A percentile compares a stretch with the other conserved stretches of the same genome.
Evolutionary conservation across 441 rosid species (phyloP).

Genomic region (Brassica balearica): DNA sequence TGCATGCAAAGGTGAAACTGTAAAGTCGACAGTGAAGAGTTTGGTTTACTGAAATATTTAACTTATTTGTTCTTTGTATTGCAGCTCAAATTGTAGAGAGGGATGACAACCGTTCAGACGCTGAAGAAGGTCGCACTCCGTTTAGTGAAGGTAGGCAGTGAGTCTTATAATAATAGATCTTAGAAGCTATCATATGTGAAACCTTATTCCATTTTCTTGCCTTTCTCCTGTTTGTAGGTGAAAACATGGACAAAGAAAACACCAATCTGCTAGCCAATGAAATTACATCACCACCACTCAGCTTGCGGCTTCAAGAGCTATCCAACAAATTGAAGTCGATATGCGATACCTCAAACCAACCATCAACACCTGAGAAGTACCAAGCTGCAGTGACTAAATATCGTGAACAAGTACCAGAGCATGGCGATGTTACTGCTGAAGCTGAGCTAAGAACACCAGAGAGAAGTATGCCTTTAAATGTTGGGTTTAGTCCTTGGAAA

Average conservation of each 20-base stretch:
- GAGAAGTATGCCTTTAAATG: slow-evolving; percentile 26
- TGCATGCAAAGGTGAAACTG: slow-evolving; percentile 35
- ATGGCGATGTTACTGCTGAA: slow-evolving; percentile 32
- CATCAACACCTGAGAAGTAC: slow-evolving; percentile 41
- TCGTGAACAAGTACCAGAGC: slow-evolving; percentile 35
- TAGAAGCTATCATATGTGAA: neutral
- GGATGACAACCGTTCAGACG: slow-evolving; percentile 7
- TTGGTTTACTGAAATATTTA: neutral
- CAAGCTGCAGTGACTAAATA: slow-evolving; percentile 16
- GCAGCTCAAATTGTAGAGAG: slow-evolving; percentile 20
- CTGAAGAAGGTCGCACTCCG: slow-evolving; percentile 21
- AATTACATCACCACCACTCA: slow-evolving; percentile 61
- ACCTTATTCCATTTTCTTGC: neutral
- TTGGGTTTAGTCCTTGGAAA: slow-evolving; percentile 54
- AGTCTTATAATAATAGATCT: slow-evolving; percentile 1
- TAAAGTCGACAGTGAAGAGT: neutral
- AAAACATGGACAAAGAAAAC: slow-evolving; percentile 57
- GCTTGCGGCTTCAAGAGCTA: slow-evolving; percentile 56
- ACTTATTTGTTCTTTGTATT: slow-evolving; percentile 3
- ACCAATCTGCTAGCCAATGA: slow-evolving; percentile 37
- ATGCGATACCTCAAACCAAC: slow-evolving; percentile 44
- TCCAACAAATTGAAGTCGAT: slow-evolving; percentile 61
- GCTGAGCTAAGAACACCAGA: slow-evolving; percentile 61
- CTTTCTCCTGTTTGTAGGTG: slow-evolving; percentile 42
- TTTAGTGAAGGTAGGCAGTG: slow-evolving; percentile 44